Evolutionary conservation across 129 eudicot species (phyloP), one percentile per base, ranked within the genome.

Genomic region (Flaveria trinervia): DNA sequence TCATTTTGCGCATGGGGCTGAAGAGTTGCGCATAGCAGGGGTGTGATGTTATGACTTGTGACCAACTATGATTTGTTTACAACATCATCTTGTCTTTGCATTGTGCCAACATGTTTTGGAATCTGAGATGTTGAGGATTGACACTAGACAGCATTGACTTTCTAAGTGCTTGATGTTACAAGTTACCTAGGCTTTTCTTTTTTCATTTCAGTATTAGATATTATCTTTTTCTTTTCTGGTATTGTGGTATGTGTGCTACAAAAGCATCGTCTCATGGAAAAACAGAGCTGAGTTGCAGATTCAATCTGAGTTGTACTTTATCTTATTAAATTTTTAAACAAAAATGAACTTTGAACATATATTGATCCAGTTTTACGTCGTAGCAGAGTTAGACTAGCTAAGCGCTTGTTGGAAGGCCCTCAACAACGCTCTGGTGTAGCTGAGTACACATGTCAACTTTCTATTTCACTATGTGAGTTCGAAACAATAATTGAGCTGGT

Each of bases 1-100:
- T 83, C 95, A 90, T 85, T 93, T 90, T 66, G 98, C 98, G n/a
- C 98, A 93, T 49, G 98, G 98, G 12, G 89, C 80, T 12, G 92
- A 86, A 67, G 96, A 93, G 64, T 73, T 90, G 73, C 92, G 98
- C 56, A 86, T 75, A 55, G 33, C 86, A 2, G 87, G 89, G 16
- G 73, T 81, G 83, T 85, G 83, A 69, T 77, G 18, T 57, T 25
- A 49, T 64, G 72, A 75, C 72, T 12, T 25, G 70, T 54, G 55
- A 11, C 10, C 9, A 62, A 16, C 46, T 49, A 20, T 28, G 74
- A 68, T 71, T 76, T 76, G 20, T 26, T 72, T 50, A 70, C 78
- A 76, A 70, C 69, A 71, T 49, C 48, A 26, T 49, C 49, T 46
- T 67, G 72, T 79, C n/a, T 36, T 71, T 50, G 62, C 45, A 15